A percentile compares a stretch with the other conserved stretches of the same genome.
Evolutionary conservation across 139 green algal species (phyloP).

Genomic region (Picochlorum sp.): DNA sequence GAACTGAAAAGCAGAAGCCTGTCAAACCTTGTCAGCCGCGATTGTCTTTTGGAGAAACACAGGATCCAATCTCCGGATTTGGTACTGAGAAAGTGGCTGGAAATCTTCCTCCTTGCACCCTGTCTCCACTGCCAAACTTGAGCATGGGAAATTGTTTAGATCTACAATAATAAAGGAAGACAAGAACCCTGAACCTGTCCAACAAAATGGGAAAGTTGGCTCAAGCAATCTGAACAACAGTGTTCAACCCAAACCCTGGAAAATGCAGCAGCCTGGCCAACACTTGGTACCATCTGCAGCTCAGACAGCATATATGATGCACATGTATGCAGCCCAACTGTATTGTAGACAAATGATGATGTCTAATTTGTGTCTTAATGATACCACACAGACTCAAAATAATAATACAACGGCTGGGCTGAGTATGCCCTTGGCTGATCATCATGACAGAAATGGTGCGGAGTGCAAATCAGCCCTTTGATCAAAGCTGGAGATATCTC

Average conservation of each 20-base stretch:
- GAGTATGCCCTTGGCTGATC: too few species aligned
- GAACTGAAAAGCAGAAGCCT: neutral
- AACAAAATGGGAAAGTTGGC: neutral
- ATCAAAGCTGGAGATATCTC: too few species aligned
- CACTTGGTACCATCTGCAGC: neutral
- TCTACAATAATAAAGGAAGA: too few species aligned
- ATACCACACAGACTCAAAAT: too few species aligned
- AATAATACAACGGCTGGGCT: too few species aligned
- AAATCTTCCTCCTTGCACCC: neutral
- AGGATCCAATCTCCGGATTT: neutral
- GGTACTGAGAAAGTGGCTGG: neutral
- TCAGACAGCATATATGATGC: conserved; percentile 6
- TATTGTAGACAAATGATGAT: conserved; percentile 2
- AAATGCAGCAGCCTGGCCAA: neutral
- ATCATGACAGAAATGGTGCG: too few species aligned
- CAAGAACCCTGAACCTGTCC: too few species aligned
- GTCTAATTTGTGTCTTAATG: neutral
- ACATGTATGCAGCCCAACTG: conserved; percentile 8
- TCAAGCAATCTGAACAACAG: neutral
- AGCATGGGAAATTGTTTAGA: too few species aligned
- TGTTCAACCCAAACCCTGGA: neutral
- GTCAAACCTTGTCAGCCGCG: conserved; percentile 2
- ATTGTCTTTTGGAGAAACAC: conserved; percentile 5
- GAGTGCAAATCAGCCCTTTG: too few species aligned
- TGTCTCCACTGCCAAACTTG: too few species aligned